Evolutionary conservation across 23 red algal genomes (phyloP).

Genomic region (Gracilariopsis chorda): DNA sequence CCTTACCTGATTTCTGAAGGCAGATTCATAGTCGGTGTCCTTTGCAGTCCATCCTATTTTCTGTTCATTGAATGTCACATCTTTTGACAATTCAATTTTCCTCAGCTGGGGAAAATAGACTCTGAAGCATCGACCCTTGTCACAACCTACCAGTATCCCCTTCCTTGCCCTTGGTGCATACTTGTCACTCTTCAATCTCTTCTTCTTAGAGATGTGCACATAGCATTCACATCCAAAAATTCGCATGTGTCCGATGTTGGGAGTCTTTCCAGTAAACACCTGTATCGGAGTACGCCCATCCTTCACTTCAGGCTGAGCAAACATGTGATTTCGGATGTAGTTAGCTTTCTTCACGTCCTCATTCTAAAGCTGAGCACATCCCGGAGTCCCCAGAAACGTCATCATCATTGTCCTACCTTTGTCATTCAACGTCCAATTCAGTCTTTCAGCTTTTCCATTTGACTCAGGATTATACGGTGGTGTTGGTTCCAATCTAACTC

Average conservation of each 20-base stretch:
- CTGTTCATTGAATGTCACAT: not conserved
- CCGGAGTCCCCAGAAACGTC: not conserved
- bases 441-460: not conserved
- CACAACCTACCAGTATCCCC: not conserved
- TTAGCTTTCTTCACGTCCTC: not conserved
- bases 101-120: not conserved
- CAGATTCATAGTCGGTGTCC: too few relatives aligned
- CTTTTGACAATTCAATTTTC: not conserved
- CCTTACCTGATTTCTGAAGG: too few relatives aligned
- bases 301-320: not conserved
- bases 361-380: not conserved
- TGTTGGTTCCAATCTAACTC: not conserved
- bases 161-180: not conserved
- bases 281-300: not conserved
- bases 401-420: not conserved
- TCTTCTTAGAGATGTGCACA: not conserved
- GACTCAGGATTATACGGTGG: not conserved
- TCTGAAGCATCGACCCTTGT: not conserved
- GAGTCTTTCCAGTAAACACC: not conserved
- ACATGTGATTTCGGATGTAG: not conserved
- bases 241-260: not conserved
- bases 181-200: not conserved
- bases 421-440: conserved; percentile 3
- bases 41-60: not conserved
- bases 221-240: not conserved